Evolutionary conservation across 1,284 basidiomycete genomes (phyloP).

Genomic region (Entoloma clypeatum): DNA sequence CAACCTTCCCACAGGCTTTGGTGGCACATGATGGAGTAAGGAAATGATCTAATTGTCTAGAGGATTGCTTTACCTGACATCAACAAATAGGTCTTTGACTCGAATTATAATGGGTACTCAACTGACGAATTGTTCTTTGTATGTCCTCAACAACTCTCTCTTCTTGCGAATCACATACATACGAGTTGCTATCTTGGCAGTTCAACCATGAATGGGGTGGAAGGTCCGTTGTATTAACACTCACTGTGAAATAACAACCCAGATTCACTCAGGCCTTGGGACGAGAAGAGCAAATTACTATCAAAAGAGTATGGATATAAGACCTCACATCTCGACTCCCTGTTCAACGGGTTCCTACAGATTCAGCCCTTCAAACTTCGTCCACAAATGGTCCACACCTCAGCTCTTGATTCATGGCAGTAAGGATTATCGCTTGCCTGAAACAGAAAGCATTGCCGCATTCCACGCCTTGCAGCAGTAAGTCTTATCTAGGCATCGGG

Average conservation of each 20-base stretch:
- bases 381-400: conserved; percentile 83
- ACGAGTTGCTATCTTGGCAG: conserved; percentile 36
- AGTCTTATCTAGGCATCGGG: conserved; percentile 29
- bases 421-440: conserved; percentile 81
- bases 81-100: conserved; percentile 56
- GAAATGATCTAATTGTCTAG: conserved; percentile 8
- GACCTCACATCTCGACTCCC: not conserved
- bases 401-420: conserved; percentile 83
- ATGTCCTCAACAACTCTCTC: conserved; percentile 25
- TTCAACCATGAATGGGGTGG: conserved; percentile 85
- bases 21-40: conserved; percentile 85
- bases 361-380: conserved; percentile 74
- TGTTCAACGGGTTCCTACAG: conserved; percentile 27
- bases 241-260: not conserved
- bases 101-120: conserved; percentile 69
- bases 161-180: conserved; percentile 5
- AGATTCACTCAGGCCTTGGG: conserved; percentile 54
- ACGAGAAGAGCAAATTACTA: conserved; percentile 50
- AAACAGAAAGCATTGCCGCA: conserved; percentile 77
- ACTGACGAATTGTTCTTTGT: conserved; percentile 90
- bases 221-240: conserved; percentile 21
- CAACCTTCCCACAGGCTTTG: conserved; percentile 46
- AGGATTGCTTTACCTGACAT: conserved; percentile 7
- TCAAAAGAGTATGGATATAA: conserved; percentile 47
- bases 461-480: conserved; percentile 81